Evolutionary conservation across 2,329 filamentous ascomycete genomes (phyloP).

Genomic region (Arthrinium phaeospermum): DNA sequence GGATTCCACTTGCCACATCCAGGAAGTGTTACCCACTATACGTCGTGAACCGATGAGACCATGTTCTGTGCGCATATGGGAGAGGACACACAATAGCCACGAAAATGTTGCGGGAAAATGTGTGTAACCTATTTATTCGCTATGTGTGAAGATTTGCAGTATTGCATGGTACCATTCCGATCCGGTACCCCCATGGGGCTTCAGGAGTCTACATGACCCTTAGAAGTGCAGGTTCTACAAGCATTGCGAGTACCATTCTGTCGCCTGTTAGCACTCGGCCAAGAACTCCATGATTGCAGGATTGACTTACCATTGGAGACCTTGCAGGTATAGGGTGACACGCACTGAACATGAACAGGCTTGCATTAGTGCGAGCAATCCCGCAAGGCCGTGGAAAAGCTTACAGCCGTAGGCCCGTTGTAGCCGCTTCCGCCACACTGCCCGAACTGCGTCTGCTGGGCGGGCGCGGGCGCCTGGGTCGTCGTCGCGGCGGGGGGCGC

Average conservation of each 20-base stretch:
- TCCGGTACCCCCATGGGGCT: background rate
- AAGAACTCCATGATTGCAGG: background rate
- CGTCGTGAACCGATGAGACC: background rate
- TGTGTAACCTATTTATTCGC: background rate
- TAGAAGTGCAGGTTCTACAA: background rate
- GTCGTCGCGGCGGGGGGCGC: background rate
- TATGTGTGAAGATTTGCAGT: background rate
- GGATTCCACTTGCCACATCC: slow-evolving; percentile 6
- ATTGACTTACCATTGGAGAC: background rate
- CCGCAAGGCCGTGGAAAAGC: background rate
- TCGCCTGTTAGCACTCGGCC: background rate
- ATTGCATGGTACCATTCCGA: background rate
- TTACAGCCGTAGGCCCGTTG: background rate
- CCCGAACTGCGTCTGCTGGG: background rate
- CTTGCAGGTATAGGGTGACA: slow-evolving; percentile 8
- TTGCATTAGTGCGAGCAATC: background rate
- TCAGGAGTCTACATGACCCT: background rate
- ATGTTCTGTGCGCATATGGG: background rate
- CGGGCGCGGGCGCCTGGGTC: background rate
- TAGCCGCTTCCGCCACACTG: background rate
- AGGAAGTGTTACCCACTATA: background rate
- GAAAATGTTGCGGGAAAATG: background rate
- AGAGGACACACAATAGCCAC: background rate
- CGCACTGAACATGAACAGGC: background rate
- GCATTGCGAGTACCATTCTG: slow-evolving; percentile 17